phyloP scores from a whole-genome alignment of 169 alveolate genomes.

The Toxoplasma gondii region DNA sequence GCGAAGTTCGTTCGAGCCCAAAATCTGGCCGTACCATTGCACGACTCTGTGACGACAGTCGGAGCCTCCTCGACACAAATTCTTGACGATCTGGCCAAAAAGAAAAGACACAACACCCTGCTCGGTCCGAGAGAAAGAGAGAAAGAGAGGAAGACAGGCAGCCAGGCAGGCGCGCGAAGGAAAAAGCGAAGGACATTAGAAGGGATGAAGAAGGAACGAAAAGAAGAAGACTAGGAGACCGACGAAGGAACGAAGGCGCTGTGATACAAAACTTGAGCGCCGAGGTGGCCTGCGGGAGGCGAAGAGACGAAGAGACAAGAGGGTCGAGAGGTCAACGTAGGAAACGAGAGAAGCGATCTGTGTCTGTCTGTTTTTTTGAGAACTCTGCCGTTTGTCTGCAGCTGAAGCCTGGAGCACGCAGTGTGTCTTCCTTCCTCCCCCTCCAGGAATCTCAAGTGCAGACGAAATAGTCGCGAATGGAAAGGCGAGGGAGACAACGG shows the following conservation, averaged over 20 bases:
- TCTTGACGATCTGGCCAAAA: conserved; percentile 47
- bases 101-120: background rate
- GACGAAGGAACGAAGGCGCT: background rate
- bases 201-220: background rate
- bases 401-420: too few relatives aligned
- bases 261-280: background rate
- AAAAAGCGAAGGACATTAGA: background rate
- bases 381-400: too few relatives aligned
- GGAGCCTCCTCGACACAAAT: conserved; percentile 44
- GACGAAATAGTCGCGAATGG: too few relatives aligned
- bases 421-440: too few relatives aligned
- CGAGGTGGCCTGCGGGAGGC: background rate
- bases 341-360: too few relatives aligned
- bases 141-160: background rate
- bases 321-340: too few relatives aligned
- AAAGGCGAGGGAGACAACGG: too few relatives aligned
- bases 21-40: conserved; percentile 55
- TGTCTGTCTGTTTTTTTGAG: too few relatives aligned
- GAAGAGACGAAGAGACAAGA: too few relatives aligned
- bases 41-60: conserved; percentile 44
- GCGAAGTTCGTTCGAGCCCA: conserved; percentile 45
- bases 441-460: too few relatives aligned
- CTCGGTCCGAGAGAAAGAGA: background rate
- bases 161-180: background rate
- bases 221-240: too few relatives aligned